Evolutionary conservation across 352 stramenopile species (phyloP).

Genomic region (Phytophthora hibernalis): DNA sequence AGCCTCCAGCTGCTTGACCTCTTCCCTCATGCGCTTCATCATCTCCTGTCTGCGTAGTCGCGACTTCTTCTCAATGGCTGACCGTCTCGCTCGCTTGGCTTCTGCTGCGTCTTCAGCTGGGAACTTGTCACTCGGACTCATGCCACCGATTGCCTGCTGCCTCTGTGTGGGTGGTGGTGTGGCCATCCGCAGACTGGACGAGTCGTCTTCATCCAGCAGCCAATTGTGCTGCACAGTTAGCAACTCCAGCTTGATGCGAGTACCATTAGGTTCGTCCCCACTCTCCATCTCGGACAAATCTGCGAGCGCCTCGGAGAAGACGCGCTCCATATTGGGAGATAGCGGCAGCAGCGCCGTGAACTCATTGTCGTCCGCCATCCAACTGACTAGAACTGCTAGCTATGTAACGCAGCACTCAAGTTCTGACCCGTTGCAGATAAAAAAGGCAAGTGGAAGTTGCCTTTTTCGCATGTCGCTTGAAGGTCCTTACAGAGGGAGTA

Average conservation of each 20-base stretch:
- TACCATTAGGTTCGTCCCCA: neutral
- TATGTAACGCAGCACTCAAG: neutral
- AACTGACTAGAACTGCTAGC: neutral
- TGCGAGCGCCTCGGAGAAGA: slow-evolving; percentile 16
- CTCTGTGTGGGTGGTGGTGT: slow-evolving; percentile 8
- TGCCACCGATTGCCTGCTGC: neutral
- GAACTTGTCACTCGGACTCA: slow-evolving; percentile 20
- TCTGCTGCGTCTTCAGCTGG: slow-evolving; percentile 13
- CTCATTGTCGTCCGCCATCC: neutral
- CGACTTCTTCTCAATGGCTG: slow-evolving; percentile 65
- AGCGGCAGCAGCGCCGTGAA: slow-evolving; percentile 22
- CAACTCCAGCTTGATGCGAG: slow-evolving; percentile 18
- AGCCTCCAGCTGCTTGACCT: slow-evolving; percentile 55
- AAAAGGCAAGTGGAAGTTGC: neutral
- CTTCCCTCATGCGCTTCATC: slow-evolving; percentile 48
- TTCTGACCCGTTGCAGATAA: too few species aligned
- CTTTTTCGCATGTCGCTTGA: neutral
- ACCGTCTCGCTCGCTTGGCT: slow-evolving; percentile 46
- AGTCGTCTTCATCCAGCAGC: neutral
- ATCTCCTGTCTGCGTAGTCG: slow-evolving; percentile 35
- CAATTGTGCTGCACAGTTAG: neutral
- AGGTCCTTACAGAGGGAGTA: neutral
- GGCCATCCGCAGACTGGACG: slow-evolving; percentile 14
- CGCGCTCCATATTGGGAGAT: slow-evolving; percentile 27
- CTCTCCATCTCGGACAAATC: slow-evolving; percentile 29